phyloP scores from a whole-genome alignment of 202 grass and related monocot genomes.

The Sporobolus alterniflorus region DNA sequence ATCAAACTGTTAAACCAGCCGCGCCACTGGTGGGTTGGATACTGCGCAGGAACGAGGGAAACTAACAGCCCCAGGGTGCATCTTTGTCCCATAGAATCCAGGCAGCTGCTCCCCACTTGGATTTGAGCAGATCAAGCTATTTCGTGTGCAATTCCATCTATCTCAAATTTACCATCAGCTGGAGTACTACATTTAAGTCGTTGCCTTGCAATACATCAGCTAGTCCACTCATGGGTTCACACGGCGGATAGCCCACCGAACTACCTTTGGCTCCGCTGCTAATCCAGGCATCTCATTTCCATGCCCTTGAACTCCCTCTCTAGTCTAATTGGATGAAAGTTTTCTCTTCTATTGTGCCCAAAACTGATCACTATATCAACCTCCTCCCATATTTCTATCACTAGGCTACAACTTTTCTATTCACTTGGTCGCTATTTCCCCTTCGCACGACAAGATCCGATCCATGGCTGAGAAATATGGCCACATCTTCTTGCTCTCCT shows the following conservation, averaged over 20 bases:
- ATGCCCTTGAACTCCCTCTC: neutral
- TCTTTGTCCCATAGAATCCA: neutral
- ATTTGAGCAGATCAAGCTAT: neutral
- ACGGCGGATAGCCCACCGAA: neutral
- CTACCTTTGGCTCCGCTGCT: neutral
- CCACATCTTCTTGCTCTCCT: conserved; percentile 71
- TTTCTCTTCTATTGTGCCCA: neutral
- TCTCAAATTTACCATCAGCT: conserved; percentile 7
- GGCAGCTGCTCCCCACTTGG: neutral
- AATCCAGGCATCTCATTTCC: conserved; percentile 22
- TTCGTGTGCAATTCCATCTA: neutral
- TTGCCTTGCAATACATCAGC: conserved; percentile 8
- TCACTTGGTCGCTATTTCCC: conserved; percentile 71
- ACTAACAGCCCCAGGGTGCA: too few species aligned
- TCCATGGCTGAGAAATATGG: conserved; percentile 75
- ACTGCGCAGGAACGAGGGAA: too few species aligned
- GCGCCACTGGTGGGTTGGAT: too few species aligned
- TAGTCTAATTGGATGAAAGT: neutral
- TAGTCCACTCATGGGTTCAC: neutral
- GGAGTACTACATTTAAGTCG: conserved; percentile 31
- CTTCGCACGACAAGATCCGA: conserved; percentile 64
- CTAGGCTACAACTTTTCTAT: conserved; percentile 30
- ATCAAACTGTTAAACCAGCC: too few species aligned
- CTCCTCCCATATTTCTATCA: conserved; percentile 10
- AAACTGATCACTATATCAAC: neutral